Percentiles rank a stretch among this genome's conserved stretches.
These are phyloP conservation scores for Rhododendron ferrugineum DNA, from an alignment of 148 eudicot species.

Conservation along the genomic window DNA sequence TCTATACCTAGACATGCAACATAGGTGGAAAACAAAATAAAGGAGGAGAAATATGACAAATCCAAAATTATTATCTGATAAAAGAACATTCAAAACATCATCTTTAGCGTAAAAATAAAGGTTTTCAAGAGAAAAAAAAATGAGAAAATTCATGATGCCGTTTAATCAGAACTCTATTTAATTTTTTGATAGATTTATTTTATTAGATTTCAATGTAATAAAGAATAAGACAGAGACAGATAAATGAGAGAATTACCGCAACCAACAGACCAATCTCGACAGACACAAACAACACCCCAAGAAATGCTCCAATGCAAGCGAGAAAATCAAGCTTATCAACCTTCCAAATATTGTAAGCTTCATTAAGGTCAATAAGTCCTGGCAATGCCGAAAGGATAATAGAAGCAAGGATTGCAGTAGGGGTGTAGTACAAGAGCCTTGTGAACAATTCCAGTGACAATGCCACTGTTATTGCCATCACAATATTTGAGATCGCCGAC, in stretches of 20 bases:
- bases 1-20: too few species aligned
- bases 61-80: not conserved
- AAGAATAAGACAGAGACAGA: not conserved
- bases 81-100: too few species aligned
- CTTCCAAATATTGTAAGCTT: slow-evolving; percentile 36
- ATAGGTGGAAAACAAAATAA: not conserved
- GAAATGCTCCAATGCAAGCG: slow-evolving; percentile 36
- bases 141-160: too few species aligned
- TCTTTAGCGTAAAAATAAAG: not conserved
- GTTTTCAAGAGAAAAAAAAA: not conserved
- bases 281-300: slow-evolving; percentile 42
- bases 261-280: slow-evolving; percentile 43
- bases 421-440: slow-evolving; percentile 40
- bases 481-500: slow-evolving; percentile 39
- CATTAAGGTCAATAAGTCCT: slow-evolving; percentile 35
- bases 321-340: slow-evolving; percentile 47
- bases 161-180: too few species aligned
- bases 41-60: not conserved
- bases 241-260: slow-evolving; percentile 27
- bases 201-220: not conserved
- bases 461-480: slow-evolving; percentile 45
- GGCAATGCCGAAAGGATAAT: slow-evolving; percentile 43
- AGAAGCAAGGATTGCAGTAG: slow-evolving; percentile 37
- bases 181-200: too few species aligned
- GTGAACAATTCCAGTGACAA: slow-evolving; percentile 33